Evolutionary conservation across 2,329 filamentous ascomycete species (phyloP), one percentile per base, ranked within the genome.

Genomic region (Xylaria sp.): DNA sequence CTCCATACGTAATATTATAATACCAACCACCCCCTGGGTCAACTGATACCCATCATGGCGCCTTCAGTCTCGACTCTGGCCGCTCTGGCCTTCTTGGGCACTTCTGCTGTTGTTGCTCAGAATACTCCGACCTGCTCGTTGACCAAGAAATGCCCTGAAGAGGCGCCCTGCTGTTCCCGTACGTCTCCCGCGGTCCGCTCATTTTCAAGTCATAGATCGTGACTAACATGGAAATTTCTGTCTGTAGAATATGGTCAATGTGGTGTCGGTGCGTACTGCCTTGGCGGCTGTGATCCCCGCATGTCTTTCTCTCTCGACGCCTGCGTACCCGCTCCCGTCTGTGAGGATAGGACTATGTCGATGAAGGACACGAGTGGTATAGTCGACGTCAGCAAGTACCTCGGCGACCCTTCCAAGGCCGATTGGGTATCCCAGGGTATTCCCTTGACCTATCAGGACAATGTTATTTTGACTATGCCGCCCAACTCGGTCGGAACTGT

Each of bases 351-450:
- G 72, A 88, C 84, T 54, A 92, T 92, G 82, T 86, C 84, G 60
- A 92, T 97, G 82, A 83, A 88, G 70, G 87, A 83, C 70, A 82
- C 94, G 65, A 85, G 94, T 74, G 82, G 86, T 57, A 83, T 96
- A 60, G 80, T 83, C 70, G 79, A 89, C 66, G 93, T 95, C 69
- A 84, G 86, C 71, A 87, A 92, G 74, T 99, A 97, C 75, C 87
- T 97, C 14, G 95, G 95, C 66, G 92, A 99, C 78, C 76, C 92
- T 12, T 85, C 82, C 68, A 88, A 86, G 73, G 85, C 88, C 71
- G 93, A 97, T 77, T 99, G 94, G 94, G 92, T 97, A 60, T 87
- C 89, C 56, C 92, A 92, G 75, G 95, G 95, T 68, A 85, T 87
- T 71, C 89, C 92, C 14, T 82, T 91, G 43, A 72, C 81, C 33